Percentiles rank a stretch among this genome's conserved stretches.
Conservation (phyloP, 495 filamentous ascomycete species). For the Chaetomium cochliodes region DNA sequence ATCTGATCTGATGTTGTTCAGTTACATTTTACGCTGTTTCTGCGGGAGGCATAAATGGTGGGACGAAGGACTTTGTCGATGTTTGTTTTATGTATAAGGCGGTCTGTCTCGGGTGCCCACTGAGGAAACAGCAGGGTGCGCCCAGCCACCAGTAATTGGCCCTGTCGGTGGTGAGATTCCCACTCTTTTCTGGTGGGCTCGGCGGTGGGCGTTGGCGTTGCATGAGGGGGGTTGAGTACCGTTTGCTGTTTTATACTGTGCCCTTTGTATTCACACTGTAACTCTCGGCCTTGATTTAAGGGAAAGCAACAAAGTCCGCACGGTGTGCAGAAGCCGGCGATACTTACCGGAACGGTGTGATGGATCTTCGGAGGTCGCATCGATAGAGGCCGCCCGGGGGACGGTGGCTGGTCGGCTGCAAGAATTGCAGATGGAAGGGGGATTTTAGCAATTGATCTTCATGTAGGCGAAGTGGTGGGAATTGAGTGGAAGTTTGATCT, state of each 20-base stretch:
- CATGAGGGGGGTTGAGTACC: background rate
- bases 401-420: conserved; percentile 10
- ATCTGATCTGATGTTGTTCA: too few species aligned
- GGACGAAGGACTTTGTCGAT: too few species aligned
- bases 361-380: background rate
- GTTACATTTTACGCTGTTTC: too few species aligned
- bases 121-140: background rate
- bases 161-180: background rate
- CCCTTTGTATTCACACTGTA: too few species aligned
- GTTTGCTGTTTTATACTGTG: background rate
- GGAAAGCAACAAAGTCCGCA: background rate
- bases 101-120: too few species aligned
- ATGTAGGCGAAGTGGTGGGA: background rate
- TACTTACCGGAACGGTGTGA: background rate
- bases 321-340: background rate
- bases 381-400: conserved; percentile 2
- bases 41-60: too few species aligned
- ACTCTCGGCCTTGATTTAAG: too few species aligned
- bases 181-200: background rate
- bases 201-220: background rate
- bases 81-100: too few species aligned
- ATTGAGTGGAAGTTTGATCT: background rate
- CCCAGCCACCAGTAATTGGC: conserved; percentile 1
- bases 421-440: background rate
- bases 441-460: background rate